phyloP scores from a whole-genome alignment of 495 filamentous ascomycete species.

The Tuber umbilicatum region DNA sequence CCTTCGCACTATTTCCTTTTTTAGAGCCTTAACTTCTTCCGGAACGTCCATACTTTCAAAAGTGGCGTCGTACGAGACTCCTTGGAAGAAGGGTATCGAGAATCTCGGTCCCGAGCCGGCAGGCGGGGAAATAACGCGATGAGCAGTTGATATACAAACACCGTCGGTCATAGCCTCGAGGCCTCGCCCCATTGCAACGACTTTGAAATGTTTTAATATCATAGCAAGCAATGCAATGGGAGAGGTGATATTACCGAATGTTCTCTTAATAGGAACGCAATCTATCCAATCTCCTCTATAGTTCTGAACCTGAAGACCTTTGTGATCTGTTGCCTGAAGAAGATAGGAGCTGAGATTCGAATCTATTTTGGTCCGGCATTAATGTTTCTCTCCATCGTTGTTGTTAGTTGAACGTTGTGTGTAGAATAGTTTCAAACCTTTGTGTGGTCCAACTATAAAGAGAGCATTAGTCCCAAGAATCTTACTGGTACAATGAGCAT shows the following conservation, averaged over 20 bases:
- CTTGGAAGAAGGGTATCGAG: constrained; percentile 88
- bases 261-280: constrained; percentile 56
- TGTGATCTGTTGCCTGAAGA: constrained; percentile 73
- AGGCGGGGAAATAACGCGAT: constrained; percentile 64
- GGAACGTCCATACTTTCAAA: constrained; percentile 73
- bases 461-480: constrained; percentile 12
- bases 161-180: constrained; percentile 85
- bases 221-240: neutral
- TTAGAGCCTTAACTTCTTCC: constrained; percentile 54
- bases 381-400: neutral
- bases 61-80: constrained; percentile 70
- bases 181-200: constrained; percentile 89
- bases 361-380: constrained; percentile 47
- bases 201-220: constrained; percentile 38
- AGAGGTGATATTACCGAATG: constrained; percentile 41
- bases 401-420: neutral
- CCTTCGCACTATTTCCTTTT: constrained; percentile 51
- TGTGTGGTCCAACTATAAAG: constrained; percentile 61
- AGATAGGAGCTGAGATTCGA: constrained; percentile 81
- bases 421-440: constrained; percentile 43
- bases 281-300: constrained; percentile 74
- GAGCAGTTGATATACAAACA: constrained; percentile 79
- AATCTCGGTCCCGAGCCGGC: constrained; percentile 66
- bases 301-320: constrained; percentile 84
- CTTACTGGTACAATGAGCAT: constrained; percentile 4